Conservation (phyloP, 1,284 basidiomycete genomes). For the Tremellales sp. region DNA sequence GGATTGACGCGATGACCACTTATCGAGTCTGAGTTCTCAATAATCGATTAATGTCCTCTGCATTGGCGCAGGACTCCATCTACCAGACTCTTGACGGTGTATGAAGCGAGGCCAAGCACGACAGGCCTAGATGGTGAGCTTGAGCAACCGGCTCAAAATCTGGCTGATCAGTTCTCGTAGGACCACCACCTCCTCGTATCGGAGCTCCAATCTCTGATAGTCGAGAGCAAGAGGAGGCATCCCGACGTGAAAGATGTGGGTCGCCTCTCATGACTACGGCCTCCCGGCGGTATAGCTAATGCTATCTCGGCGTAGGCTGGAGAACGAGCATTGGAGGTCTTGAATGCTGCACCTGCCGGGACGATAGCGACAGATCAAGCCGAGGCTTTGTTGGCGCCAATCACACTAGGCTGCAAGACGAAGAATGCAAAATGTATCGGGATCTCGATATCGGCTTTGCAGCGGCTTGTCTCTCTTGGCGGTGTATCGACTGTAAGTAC, state of each 20-base stretch:
- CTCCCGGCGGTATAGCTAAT: neutral
- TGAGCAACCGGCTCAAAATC: too few relatives aligned
- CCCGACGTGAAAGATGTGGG: slow-evolving; percentile 76
- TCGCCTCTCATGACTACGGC: neutral
- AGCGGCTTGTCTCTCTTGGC: slow-evolving; percentile 81
- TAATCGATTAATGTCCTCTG: too few relatives aligned
- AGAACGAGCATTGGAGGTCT: slow-evolving; percentile 74
- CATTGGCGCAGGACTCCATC: too few relatives aligned
- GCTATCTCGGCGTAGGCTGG: slow-evolving; percentile 55
- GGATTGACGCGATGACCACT: too few relatives aligned
- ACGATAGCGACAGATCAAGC: slow-evolving; percentile 58
- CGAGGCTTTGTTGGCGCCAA: slow-evolving; percentile 75
- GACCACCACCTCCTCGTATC: slow-evolving; percentile 48
- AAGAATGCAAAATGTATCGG: slow-evolving; percentile 91
- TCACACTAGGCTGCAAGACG: slow-evolving; percentile 90
- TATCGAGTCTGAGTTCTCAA: too few relatives aligned
- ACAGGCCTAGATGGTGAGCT: too few relatives aligned
- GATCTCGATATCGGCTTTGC: slow-evolving; percentile 84
- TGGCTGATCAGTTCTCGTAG: slow-evolving; percentile 18
- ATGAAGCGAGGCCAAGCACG: too few relatives aligned
- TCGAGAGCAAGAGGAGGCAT: slow-evolving; percentile 74
- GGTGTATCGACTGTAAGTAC: slow-evolving; percentile 62
- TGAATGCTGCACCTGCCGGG: slow-evolving; percentile 47
- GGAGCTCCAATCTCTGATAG: slow-evolving; percentile 63
- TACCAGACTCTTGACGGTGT: too few relatives aligned